These are phyloP conservation scores for Salix caprea DNA, from an alignment of 345 rosid species.

Conservation along the genomic window DNA sequence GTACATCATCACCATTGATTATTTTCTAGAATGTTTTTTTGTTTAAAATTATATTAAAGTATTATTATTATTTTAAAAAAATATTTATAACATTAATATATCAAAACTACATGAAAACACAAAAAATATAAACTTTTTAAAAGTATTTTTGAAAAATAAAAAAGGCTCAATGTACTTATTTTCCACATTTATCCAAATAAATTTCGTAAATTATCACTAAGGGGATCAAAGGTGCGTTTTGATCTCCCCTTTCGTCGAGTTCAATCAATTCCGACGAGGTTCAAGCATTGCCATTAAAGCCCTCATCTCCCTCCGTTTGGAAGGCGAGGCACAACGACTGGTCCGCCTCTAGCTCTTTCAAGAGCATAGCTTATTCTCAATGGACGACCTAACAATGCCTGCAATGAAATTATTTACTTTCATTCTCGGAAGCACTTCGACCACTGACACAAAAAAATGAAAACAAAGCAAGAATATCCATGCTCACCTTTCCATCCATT, in stretches of 20 bases:
- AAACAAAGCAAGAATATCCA: neutral
- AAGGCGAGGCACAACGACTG: slow-evolving; percentile 72
- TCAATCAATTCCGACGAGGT: neutral
- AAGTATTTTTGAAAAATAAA: too few species aligned
- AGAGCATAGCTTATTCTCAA: slow-evolving; percentile 71
- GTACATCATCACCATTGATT: too few species aligned
- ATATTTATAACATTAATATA: too few species aligned
- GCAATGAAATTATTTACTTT: slow-evolving; percentile 12
- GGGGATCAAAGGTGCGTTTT: too few species aligned
- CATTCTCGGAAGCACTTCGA: neutral
- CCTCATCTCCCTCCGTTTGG: slow-evolving; percentile 17
- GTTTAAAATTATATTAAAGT: too few species aligned
- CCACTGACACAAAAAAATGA: neutral
- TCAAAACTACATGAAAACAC: too few species aligned
- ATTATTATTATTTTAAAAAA: too few species aligned
- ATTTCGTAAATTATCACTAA: too few species aligned
- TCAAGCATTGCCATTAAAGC: slow-evolving; percentile 7
- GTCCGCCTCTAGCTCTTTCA: slow-evolving; percentile 71
- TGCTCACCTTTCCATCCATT: slow-evolving; percentile 83
- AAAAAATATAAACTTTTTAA: too few species aligned
- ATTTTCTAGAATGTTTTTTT: too few species aligned
- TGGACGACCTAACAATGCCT: slow-evolving; percentile 84
- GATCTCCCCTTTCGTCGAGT: neutral
- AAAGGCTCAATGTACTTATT: too few species aligned
- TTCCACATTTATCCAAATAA: too few species aligned